A percentile compares a stretch with the other conserved stretches of the same genome.
These are phyloP conservation scores for Clonostachys solani DNA, from an alignment of 2,329 filamentous ascomycete species.

Conservation along the genomic window DNA sequence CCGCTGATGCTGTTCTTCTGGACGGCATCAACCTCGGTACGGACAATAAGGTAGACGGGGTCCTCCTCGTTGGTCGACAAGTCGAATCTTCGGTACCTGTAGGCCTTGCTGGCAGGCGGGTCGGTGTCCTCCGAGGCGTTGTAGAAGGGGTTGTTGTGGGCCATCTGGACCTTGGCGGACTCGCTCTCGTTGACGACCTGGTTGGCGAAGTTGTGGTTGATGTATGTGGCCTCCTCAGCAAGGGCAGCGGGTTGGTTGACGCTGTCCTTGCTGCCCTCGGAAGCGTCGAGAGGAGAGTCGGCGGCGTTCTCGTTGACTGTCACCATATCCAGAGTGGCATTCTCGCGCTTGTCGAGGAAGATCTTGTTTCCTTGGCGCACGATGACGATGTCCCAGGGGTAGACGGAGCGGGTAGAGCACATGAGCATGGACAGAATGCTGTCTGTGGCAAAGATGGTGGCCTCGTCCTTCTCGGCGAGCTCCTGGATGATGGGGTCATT, in stretches of 20 bases:
- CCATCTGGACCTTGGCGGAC: constrained; percentile 74
- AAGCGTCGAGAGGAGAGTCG: constrained; percentile 86
- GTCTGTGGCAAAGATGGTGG: constrained; percentile 94
- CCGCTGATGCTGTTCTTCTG: constrained; percentile 91
- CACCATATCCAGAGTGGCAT: constrained; percentile 91
- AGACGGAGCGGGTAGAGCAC: constrained; percentile 94
- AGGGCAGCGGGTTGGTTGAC: constrained; percentile 93
- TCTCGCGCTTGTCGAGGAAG: constrained; percentile 98
- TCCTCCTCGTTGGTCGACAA: constrained; percentile 93
- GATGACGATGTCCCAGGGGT: constrained; percentile 98
- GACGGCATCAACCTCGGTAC: constrained; percentile 92
- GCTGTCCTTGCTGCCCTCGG: constrained; percentile 87
- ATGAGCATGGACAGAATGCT: constrained; percentile 98
- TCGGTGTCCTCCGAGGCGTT: constrained; percentile 89
- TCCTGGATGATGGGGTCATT: constrained; percentile 97
- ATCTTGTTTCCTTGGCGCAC: constrained; percentile 91
- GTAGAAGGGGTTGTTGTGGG: constrained; percentile 95
- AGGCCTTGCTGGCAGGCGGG: constrained; percentile 90
- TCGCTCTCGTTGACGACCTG: constrained; percentile 88
- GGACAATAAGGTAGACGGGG: constrained; percentile 86
- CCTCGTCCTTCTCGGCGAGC: constrained; percentile 91
- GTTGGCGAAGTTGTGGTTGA: constrained; percentile 99
- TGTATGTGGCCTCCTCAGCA: constrained; percentile 96
- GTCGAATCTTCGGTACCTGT: constrained; percentile 98
- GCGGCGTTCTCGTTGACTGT: constrained; percentile 99